phyloP scores from a whole-genome alignment of 2,329 filamentous ascomycete species.

The Phaeophleospora eucalypticola region DNA sequence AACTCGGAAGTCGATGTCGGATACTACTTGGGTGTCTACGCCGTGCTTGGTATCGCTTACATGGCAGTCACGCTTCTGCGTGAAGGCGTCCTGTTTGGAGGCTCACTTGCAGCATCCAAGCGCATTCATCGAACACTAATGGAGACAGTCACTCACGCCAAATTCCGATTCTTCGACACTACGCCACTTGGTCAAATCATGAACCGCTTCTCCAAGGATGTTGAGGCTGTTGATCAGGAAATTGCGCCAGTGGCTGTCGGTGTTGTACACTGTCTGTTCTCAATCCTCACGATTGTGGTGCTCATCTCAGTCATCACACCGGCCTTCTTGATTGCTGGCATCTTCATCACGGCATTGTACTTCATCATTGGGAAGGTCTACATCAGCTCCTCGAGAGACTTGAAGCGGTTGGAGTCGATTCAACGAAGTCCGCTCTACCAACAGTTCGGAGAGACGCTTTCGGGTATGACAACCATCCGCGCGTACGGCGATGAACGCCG shows the following conservation, averaged over 20 bases:
- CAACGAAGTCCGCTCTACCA: constrained; percentile 94
- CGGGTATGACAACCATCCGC: constrained; percentile 92
- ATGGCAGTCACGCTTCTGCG: constrained; percentile 76
- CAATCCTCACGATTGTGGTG: constrained; percentile 77
- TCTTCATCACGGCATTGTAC: constrained; percentile 82
- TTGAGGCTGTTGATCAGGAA: constrained; percentile 92
- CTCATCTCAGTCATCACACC: constrained; percentile 88
- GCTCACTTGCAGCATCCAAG: constrained; percentile 82
- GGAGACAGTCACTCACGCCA: constrained; percentile 74
- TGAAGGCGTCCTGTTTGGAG: constrained; percentile 87
- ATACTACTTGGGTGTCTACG: constrained; percentile 84
- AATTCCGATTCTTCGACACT: constrained; percentile 96
- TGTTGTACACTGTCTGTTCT: constrained; percentile 61
- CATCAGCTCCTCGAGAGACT: constrained; percentile 83
- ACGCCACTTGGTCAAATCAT: constrained; percentile 94
- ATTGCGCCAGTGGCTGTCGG: constrained; percentile 87
- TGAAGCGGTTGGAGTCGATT: constrained; percentile 91
- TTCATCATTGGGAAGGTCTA: constrained; percentile 82
- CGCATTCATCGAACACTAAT: constrained; percentile 78
- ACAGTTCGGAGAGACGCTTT: constrained; percentile 93
- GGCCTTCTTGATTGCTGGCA: constrained; percentile 78
- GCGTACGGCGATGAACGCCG: constrained; percentile 91
- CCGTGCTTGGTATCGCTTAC: constrained; percentile 70
- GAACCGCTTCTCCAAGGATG: constrained; percentile 97
- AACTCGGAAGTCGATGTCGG: constrained; percentile 60